phyloP scores from a whole-genome alignment of 1,139 yeast species.

The Debaryomycetaceae sp. region DNA sequence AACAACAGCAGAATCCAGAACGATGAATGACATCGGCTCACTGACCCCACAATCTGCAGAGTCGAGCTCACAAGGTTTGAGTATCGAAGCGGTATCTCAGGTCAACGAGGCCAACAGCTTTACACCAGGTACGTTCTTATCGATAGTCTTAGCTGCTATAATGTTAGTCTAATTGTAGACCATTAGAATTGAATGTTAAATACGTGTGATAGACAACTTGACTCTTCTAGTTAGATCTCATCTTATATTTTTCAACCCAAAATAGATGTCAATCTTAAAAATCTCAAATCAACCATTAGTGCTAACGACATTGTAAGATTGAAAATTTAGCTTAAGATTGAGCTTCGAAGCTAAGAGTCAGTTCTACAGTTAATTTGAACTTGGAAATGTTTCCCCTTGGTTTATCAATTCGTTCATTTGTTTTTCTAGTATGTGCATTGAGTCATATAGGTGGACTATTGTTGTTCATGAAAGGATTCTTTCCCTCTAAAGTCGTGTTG shows the following conservation, averaged over 20 bases:
- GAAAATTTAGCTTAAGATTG: too few species aligned
- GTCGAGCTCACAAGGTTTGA: neutral
- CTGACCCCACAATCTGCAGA: neutral
- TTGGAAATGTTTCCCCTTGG: neutral
- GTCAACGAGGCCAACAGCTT: neutral
- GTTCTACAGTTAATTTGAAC: neutral
- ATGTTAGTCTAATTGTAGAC: too few species aligned
- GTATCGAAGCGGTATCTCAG: neutral
- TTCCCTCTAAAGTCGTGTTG: slow-evolving; percentile 77
- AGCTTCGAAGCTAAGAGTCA: too few species aligned
- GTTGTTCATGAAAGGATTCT: slow-evolving; percentile 76
- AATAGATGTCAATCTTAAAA: neutral
- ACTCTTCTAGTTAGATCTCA: too few species aligned
- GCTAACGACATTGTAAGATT: too few species aligned
- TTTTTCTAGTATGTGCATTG: neutral
- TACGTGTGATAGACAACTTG: too few species aligned
- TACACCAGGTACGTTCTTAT: neutral
- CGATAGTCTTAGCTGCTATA: neutral
- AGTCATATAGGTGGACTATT: slow-evolving; percentile 48
- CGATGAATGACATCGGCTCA: too few species aligned
- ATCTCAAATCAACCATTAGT: neutral
- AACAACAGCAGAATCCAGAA: too few species aligned
- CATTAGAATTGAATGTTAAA: too few species aligned
- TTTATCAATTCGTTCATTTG: neutral
- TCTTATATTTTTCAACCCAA: neutral